Percentiles rank a stretch among this genome's conserved stretches.
These are phyloP conservation scores for Mimosa bimucronata DNA, from an alignment of 306 rosid species.

Conservation along the genomic window DNA sequence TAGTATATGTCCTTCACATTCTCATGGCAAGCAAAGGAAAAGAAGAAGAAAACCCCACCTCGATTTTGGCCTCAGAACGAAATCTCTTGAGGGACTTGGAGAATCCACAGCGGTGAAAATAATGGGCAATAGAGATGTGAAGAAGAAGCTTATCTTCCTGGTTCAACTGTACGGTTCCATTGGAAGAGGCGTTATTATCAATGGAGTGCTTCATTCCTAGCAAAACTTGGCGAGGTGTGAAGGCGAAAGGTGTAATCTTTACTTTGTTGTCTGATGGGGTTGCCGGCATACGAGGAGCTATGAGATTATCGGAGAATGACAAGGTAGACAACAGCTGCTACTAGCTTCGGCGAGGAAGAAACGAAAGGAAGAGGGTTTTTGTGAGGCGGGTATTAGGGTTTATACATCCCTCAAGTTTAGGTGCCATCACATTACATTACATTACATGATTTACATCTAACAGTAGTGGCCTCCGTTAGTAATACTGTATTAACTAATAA, in stretches of 20 bases:
- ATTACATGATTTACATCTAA: too few relatives aligned
- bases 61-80: constrained; percentile 54
- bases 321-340: neutral
- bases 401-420: too few relatives aligned
- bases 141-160: constrained; percentile 49
- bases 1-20: neutral
- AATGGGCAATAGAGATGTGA: constrained; percentile 50
- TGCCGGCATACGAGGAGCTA: constrained; percentile 37
- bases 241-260: constrained; percentile 43
- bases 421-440: too few relatives aligned
- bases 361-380: neutral
- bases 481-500: too few relatives aligned
- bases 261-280: constrained; percentile 27
- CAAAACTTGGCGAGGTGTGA: constrained; percentile 62
- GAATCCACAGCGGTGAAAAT: constrained; percentile 56
- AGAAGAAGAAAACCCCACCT: constrained; percentile 34
- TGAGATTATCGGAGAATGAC: neutral
- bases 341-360: neutral
- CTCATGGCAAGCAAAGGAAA: neutral
- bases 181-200: constrained; percentile 18
- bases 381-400: neutral
- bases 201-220: constrained; percentile 42
- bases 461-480: too few relatives aligned
- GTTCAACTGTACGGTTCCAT: neutral
- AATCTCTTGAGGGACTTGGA: constrained; percentile 65